Evolutionary conservation across 805 yeast species (phyloP).

Genomic region (Lipomyces yamanashiensis): DNA sequence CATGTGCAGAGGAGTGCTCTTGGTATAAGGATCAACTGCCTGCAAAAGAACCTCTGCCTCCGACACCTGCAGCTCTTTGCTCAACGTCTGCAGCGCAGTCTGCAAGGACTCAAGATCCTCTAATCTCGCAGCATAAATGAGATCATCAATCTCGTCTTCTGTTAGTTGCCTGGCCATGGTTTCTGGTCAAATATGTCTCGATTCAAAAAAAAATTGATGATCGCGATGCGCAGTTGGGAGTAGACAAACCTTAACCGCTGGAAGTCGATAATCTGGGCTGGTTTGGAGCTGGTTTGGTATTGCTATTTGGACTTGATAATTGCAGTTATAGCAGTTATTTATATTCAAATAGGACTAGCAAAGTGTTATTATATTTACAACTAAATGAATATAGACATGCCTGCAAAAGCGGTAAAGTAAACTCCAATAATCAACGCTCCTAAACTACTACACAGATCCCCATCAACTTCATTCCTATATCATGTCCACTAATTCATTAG

Average conservation of each 20-base stretch:
- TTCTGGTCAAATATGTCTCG: neutral
- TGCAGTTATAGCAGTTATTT: too few relatives aligned
- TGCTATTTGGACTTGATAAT: too few relatives aligned
- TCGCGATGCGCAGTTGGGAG: constrained; percentile 11
- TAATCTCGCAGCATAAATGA: constrained; percentile 80
- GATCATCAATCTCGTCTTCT: constrained; percentile 82
- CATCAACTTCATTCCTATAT: neutral
- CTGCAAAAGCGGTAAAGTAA: too few relatives aligned
- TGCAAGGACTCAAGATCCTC: constrained; percentile 82
- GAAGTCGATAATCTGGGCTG: too few relatives aligned
- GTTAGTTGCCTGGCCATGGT: constrained; percentile 21
- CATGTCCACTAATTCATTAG: constrained; percentile 18
- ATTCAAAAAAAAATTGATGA: neutral
- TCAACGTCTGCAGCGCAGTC: constrained; percentile 62
- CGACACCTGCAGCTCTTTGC: constrained; percentile 25
- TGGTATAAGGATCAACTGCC: constrained; percentile 67
- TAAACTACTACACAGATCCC: neutral
- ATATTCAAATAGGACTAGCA: too few relatives aligned
- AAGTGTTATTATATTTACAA: too few relatives aligned
- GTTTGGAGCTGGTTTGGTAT: too few relatives aligned
- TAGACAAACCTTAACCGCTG: neutral
- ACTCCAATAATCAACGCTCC: neutral
- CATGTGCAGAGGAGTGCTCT: constrained; percentile 86
- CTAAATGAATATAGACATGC: too few relatives aligned
- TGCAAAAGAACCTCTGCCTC: constrained; percentile 47